Percentiles rank a stretch among this genome's conserved stretches.
phyloP scores from a whole-genome alignment of 768 basidiomycete species.

The Termitomyces titanicus region DNA sequence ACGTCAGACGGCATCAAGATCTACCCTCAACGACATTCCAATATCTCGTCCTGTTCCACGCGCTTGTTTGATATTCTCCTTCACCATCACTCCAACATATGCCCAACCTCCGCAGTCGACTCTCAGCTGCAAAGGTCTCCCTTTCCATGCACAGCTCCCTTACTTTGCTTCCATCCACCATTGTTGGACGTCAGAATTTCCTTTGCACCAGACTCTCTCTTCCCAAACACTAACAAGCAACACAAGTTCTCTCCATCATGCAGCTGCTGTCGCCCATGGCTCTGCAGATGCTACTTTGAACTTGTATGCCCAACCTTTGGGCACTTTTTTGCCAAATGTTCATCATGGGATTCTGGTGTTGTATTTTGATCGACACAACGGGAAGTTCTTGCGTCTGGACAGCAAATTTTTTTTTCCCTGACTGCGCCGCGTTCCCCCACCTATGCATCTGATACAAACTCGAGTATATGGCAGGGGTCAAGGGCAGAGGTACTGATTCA shows the following conservation, averaged over 20 bases:
- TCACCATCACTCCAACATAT: slow-evolving; percentile 1
- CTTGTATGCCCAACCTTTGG: slow-evolving; percentile 62
- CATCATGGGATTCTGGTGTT: slow-evolving; percentile 53
- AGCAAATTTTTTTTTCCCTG: slow-evolving; percentile 43
- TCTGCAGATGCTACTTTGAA: slow-evolving; percentile 77
- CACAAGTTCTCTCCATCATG: slow-evolving; percentile 29
- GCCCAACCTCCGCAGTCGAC: slow-evolving; percentile 9
- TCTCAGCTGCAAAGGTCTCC: slow-evolving; percentile 19
- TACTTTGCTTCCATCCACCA: slow-evolving; percentile 30
- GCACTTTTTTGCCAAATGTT: slow-evolving; percentile 32
- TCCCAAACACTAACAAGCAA: slow-evolving; percentile 52
- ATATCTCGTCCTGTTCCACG: slow-evolving; percentile 1
- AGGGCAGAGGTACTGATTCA: slow-evolving; percentile 22
- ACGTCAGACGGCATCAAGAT: slow-evolving; percentile 23
- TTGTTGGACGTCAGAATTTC: slow-evolving; percentile 33
- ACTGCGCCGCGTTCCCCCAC: slow-evolving; percentile 20
- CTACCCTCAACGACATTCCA: slow-evolving; percentile 16
- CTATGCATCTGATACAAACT: slow-evolving; percentile 11
- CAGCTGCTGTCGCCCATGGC: slow-evolving; percentile 17
- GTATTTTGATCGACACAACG: slow-evolving; percentile 29
- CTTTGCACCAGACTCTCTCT: slow-evolving; percentile 66
- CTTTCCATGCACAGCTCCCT: slow-evolving; percentile 31
- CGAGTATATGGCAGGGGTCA: slow-evolving; percentile 2
- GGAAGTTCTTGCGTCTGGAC: slow-evolving; percentile 31
- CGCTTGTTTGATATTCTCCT: neutral